Evolutionary conservation across 129 eudicot genomes (phyloP).

Genomic region (Smallanthus sonchifolius): DNA sequence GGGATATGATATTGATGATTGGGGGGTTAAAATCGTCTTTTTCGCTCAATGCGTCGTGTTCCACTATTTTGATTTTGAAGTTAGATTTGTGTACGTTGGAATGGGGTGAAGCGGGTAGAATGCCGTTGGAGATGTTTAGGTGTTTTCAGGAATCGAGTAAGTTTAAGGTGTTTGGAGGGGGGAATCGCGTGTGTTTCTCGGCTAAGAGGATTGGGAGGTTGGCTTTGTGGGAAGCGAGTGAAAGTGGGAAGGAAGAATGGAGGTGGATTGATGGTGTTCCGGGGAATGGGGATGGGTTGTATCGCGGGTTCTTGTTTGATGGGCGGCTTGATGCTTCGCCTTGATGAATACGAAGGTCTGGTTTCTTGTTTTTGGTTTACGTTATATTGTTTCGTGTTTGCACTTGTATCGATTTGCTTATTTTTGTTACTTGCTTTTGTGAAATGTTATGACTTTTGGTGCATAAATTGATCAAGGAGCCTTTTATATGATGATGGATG

Average conservation of each 20-base stretch:
- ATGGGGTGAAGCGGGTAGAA: constrained; percentile 94
- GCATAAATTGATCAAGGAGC: constrained; percentile 12
- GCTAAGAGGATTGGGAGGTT: constrained; percentile 69
- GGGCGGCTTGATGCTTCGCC: constrained; percentile 58
- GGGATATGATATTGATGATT: constrained; percentile 58
- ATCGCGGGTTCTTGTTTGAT: constrained; percentile 82
- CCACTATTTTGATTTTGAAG: constrained; percentile 77
- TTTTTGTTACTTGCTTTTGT: constrained; percentile 9
- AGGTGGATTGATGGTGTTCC: constrained; percentile 89
- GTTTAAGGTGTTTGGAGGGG: constrained; percentile 97
- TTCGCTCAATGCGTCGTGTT: constrained; percentile 64
- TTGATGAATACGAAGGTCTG: constrained; percentile 22
- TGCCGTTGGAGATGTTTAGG: constrained; percentile 76
- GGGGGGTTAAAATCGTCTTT: constrained; percentile 86
- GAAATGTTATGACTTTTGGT: constrained; percentile 8
- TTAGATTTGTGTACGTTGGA: constrained; percentile 75
- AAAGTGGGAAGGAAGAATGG: constrained; percentile 54
- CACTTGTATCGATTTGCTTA: constrained; percentile 21
- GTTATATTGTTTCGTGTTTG: constrained; percentile 15
- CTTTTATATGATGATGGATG: neutral
- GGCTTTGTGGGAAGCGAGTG: constrained; percentile 74
- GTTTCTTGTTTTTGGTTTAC: constrained; percentile 10
- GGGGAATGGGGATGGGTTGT: constrained; percentile 72
- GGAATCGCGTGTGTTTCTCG: constrained; percentile 78
- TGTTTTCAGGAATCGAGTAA: constrained; percentile 76